Evolutionary conservation across 768 basidiomycete genomes (phyloP).

Genomic region (Panellus pusillus): DNA sequence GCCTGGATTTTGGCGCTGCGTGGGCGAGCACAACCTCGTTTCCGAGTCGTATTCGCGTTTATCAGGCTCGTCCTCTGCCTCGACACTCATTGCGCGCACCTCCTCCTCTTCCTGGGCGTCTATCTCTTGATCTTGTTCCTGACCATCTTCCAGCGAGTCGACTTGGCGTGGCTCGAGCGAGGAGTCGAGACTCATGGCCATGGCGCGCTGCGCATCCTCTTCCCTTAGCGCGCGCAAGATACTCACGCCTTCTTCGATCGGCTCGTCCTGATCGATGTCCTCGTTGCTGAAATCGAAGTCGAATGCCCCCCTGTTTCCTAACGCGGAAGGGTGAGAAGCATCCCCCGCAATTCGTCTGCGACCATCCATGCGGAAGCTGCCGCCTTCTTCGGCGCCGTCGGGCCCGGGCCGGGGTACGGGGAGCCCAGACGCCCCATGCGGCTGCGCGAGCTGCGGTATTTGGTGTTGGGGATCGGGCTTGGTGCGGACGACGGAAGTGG

Average conservation of each 20-base stretch:
- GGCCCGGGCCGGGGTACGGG: conserved; percentile 12
- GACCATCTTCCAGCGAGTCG: conserved; percentile 22
- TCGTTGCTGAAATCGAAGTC: neutral
- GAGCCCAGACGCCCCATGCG: conserved; percentile 46
- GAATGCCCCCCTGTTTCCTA: neutral
- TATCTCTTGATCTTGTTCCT: conserved; percentile 28
- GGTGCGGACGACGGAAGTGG: conserved; percentile 31
- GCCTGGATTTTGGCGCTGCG: too few relatives aligned
- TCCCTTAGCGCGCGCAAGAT: conserved; percentile 16
- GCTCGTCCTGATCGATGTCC: conserved; percentile 7
- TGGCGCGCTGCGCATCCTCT: conserved; percentile 22
- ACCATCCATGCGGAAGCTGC: conserved; percentile 20
- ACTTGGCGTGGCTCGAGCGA: conserved; percentile 14
- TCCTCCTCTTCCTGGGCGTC: conserved; percentile 27
- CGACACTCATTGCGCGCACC: conserved; percentile 27
- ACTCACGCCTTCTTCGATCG: conserved; percentile 14
- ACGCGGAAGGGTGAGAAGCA: neutral
- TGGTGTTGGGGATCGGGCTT: conserved; percentile 49
- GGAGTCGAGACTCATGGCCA: conserved; percentile 19
- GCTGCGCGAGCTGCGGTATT: conserved; percentile 32
- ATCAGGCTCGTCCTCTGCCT: conserved; percentile 15
- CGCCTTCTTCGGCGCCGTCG: neutral
- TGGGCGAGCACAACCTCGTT: neutral
- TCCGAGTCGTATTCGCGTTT: neutral
- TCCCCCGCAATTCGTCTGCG: neutral